A percentile compares a stretch with the other conserved stretches of the same genome.
Evolutionary conservation across 768 basidiomycete genomes (phyloP).

Genomic region (Aureoboletus auriporus): DNA sequence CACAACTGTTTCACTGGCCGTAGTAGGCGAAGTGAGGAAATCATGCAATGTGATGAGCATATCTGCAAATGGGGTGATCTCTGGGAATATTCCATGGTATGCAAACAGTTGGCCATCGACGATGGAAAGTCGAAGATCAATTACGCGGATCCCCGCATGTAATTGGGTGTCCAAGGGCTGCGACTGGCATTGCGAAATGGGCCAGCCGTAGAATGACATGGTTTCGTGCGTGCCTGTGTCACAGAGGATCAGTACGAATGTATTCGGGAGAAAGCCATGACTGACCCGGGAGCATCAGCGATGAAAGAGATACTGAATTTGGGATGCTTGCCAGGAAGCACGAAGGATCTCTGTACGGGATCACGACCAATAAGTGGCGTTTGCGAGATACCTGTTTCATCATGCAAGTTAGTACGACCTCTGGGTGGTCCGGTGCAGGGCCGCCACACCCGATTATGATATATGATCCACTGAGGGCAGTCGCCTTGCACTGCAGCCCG

Average conservation of each 20-base stretch:
- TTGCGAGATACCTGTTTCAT: conserved; percentile 41
- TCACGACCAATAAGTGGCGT: conserved; percentile 47
- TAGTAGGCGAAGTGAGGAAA: conserved; percentile 58
- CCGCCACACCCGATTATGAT: conserved; percentile 45
- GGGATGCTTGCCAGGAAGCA: conserved; percentile 62
- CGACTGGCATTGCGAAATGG: conserved; percentile 83
- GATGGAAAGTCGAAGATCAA: conserved; percentile 79
- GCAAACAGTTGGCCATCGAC: conserved; percentile 60
- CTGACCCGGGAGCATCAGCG: conserved; percentile 73
- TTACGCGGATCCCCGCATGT: conserved; percentile 68
- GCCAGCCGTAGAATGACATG: conserved; percentile 84
- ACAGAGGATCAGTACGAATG: neutral
- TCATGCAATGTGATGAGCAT: conserved; percentile 58
- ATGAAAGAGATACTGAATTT: conserved; percentile 63
- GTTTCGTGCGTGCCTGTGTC: conserved; percentile 13
- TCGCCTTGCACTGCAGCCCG: conserved; percentile 36
- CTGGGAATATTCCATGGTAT: conserved; percentile 77
- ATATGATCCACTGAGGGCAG: conserved; percentile 54
- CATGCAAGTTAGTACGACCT: conserved; percentile 3
- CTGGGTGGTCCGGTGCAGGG: neutral
- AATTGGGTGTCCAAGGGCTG: conserved; percentile 63
- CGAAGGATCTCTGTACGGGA: conserved; percentile 56
- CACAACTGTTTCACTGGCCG: conserved; percentile 70
- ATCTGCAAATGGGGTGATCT: conserved; percentile 61
- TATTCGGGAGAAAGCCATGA: conserved; percentile 32